Evolutionary conservation across 148 eudicot genomes (phyloP).

Genomic region (Tetragonia tetragonoides): DNA sequence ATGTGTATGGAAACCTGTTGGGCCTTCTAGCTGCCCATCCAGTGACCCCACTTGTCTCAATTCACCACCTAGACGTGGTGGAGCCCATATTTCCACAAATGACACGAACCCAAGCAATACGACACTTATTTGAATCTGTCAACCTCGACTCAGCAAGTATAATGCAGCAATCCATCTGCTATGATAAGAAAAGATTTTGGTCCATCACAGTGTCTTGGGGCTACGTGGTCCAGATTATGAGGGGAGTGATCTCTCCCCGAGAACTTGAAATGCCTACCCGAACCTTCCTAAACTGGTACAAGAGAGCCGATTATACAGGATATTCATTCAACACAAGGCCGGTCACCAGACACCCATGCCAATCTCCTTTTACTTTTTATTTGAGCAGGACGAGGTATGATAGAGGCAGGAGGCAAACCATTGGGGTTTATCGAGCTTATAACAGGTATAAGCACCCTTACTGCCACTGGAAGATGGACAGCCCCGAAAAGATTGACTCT

Average conservation of each 20-base stretch:
- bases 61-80: constrained; percentile 42
- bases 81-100: constrained; percentile 41
- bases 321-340: constrained; percentile 45
- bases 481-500: constrained; percentile 30
- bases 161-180: constrained; percentile 48
- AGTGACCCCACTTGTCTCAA: constrained; percentile 39
- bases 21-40: constrained; percentile 42
- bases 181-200: constrained; percentile 38
- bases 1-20: constrained; percentile 37
- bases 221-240: constrained; percentile 35
- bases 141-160: constrained; percentile 36
- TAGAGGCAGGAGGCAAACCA: constrained; percentile 37
- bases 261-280: constrained; percentile 45
- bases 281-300: constrained; percentile 43
- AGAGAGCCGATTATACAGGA: constrained; percentile 41
- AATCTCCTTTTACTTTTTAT: constrained; percentile 35
- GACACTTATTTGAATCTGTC: constrained; percentile 26
- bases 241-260: constrained; percentile 40
- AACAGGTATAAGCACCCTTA: constrained; percentile 34
- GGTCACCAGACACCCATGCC: constrained; percentile 39
- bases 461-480: constrained; percentile 34
- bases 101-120: constrained; percentile 32
- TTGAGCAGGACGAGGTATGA: constrained; percentile 37
- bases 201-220: constrained; percentile 45
- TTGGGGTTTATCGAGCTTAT: constrained; percentile 46